phyloP scores from a whole-genome alignment of 352 stramenopile genomes.

The Thalassiosira exigua region DNA sequence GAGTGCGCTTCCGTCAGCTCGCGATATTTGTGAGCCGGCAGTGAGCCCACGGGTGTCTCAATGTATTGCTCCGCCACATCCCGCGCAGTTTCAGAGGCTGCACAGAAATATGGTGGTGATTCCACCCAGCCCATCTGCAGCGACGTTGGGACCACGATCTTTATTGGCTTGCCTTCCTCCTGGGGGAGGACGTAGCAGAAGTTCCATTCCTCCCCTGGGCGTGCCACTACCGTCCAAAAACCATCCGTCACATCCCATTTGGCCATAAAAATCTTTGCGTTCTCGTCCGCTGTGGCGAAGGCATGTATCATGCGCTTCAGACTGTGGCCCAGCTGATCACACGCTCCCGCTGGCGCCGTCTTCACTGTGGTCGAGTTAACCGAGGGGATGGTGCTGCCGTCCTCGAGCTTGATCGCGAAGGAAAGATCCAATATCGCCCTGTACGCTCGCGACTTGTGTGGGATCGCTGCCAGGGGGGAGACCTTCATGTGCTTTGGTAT shows the following conservation, averaged over 20 bases:
- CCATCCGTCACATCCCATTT: conserved; percentile 30
- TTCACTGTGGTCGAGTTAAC: conserved; percentile 19
- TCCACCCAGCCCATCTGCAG: conserved; percentile 39
- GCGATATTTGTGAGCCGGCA: neutral
- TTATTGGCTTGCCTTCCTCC: conserved; percentile 13
- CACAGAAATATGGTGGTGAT: conserved; percentile 19
- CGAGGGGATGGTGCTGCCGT: no score
- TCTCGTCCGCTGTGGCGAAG: conserved; percentile 1
- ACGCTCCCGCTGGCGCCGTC: neutral
- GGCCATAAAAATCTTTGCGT: conserved; percentile 29
- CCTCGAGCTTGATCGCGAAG: conserved; percentile 1
- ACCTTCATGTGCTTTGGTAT: conserved; percentile 16
- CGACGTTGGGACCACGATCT: conserved; percentile 15
- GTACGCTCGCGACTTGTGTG: conserved; percentile 20
- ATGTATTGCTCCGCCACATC: conserved; percentile 14
- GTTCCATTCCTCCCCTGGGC: conserved; percentile 18
- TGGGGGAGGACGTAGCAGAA: conserved; percentile 28
- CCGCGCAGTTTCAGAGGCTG: conserved; percentile 17
- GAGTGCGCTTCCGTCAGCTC: neutral
- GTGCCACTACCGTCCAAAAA: conserved; percentile 5
- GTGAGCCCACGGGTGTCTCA: conserved; percentile 1
- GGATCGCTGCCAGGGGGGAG: conserved; percentile 12
- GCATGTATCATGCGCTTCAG: conserved; percentile 21
- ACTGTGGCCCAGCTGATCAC: conserved; percentile 19
- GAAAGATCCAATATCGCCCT: conserved; percentile 28